Conservation (phyloP, 2,329 filamentous ascomycete genomes). For the Aspergillus japonicus region DNA sequence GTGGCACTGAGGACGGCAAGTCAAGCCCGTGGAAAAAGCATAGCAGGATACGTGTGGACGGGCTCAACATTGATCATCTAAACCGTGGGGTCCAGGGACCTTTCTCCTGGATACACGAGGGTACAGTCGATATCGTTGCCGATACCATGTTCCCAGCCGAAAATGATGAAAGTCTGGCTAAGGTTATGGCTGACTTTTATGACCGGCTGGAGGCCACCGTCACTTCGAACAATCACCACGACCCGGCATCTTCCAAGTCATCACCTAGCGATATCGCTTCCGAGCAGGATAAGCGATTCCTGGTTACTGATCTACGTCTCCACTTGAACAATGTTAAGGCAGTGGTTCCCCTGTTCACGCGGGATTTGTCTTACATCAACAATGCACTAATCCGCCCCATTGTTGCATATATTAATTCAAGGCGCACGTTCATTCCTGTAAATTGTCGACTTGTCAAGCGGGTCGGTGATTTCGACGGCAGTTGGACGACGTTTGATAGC, state of each 20-base stretch:
- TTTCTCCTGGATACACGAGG: slow-evolving; percentile 97
- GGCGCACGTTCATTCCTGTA: slow-evolving; percentile 92
- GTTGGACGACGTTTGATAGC: slow-evolving; percentile 92
- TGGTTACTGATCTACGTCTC: slow-evolving; percentile 93
- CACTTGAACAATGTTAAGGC: slow-evolving; percentile 94
- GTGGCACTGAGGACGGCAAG: slow-evolving; percentile 61
- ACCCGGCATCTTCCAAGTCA: slow-evolving; percentile 18
- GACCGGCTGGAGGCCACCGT: slow-evolving; percentile 93
- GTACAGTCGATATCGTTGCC: slow-evolving; percentile 92
- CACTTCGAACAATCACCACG: slow-evolving; percentile 66
- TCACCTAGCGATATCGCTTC: slow-evolving; percentile 27
- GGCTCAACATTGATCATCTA: slow-evolving; percentile 89
- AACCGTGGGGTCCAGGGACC: slow-evolving; percentile 91
- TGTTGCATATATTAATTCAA: slow-evolving; percentile 96
- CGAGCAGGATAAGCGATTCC: slow-evolving; percentile 64
- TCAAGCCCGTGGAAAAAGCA: slow-evolving; percentile 90
- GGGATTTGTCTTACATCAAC: slow-evolving; percentile 90
- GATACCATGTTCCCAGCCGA: slow-evolving; percentile 94
- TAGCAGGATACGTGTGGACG: slow-evolving; percentile 86
- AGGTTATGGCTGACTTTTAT: slow-evolving; percentile 96
- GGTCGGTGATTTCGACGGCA: slow-evolving; percentile 84
- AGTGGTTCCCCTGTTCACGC: slow-evolving; percentile 87
- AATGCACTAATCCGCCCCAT: slow-evolving; percentile 93
- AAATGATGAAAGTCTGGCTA: slow-evolving; percentile 81
- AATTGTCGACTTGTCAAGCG: slow-evolving; percentile 92